Conservation (phyloP, 2,329 filamentous ascomycete species). For the Aschersonia sp. region DNA sequence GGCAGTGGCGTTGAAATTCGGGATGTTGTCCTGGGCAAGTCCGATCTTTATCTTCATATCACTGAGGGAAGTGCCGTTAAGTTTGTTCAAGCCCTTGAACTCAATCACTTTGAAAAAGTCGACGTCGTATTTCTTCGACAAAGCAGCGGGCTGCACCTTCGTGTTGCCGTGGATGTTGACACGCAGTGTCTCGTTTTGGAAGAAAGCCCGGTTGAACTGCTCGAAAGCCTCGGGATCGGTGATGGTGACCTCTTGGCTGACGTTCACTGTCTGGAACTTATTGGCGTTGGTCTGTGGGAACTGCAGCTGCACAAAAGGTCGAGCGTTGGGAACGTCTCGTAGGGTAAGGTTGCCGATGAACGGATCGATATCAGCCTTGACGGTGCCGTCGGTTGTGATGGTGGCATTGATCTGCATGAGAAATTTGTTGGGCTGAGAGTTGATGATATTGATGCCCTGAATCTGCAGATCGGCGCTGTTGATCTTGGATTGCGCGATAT, state of each 20-base stretch:
- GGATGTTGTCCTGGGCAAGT: constrained; percentile 7
- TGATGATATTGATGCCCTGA: constrained; percentile 32
- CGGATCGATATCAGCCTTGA: constrained; percentile 34
- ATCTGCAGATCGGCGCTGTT: constrained; percentile 37
- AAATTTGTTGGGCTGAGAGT: constrained; percentile 29
- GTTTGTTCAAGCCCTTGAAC: constrained; percentile 37
- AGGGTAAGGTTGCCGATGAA: constrained; percentile 42
- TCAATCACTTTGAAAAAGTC: constrained; percentile 41
- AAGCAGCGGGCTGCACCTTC: constrained; percentile 32
- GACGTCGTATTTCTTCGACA: constrained; percentile 32
- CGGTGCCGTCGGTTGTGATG: constrained; percentile 34
- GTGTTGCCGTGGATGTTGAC: constrained; percentile 39
- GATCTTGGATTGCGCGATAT: constrained; percentile 41
- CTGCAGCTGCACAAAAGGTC: constrained; percentile 32
- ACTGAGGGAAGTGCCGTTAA: constrained; percentile 38
- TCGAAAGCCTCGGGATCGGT: constrained; percentile 32
- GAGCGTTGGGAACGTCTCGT: constrained; percentile 29
- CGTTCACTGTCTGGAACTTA: constrained; percentile 34
- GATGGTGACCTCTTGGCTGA: constrained; percentile 33
- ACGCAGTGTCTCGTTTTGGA: constrained; percentile 32
- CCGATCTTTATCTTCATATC: constrained; percentile 6
- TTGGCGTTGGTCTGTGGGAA: constrained; percentile 38
- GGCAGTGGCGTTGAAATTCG: constrained; percentile 47
- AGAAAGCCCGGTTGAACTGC: constrained; percentile 39
- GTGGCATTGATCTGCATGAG: constrained; percentile 41